These are phyloP conservation scores for Globisporangium takayamanum DNA, from an alignment of 352 stramenopile species.

Conservation along the genomic window DNA sequence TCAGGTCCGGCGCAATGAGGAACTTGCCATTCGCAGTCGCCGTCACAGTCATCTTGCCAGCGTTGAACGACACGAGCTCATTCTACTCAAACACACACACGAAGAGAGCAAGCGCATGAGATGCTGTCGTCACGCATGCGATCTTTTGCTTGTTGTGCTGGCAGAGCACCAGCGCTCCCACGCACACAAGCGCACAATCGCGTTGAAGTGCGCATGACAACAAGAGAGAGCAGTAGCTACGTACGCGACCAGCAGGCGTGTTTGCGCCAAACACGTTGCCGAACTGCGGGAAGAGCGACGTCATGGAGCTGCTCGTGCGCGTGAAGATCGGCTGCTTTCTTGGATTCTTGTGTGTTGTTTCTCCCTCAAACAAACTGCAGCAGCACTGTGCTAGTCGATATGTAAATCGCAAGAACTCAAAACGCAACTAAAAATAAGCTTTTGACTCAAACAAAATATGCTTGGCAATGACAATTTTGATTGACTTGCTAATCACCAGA, in stretches of 20 bases:
- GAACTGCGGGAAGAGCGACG: conserved; percentile 75
- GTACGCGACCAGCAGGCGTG: conserved; percentile 32
- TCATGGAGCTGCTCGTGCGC: conserved; percentile 17
- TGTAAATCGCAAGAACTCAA: no score
- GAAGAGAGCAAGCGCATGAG: not conserved
- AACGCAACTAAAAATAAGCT: no score
- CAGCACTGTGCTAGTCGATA: not conserved
- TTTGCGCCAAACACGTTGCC: conserved; percentile 77
- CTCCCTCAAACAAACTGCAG: not conserved
- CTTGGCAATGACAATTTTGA: no score
- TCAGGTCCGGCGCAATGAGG: conserved; percentile 80
- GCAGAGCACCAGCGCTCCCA: not conserved
- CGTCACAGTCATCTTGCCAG: conserved; percentile 84
- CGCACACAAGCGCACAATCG: not conserved
- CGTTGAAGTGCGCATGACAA: not conserved
- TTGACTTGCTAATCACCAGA: no score
- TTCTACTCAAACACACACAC: conserved; percentile 26
- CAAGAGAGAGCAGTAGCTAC: not conserved
- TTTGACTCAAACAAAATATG: no score
- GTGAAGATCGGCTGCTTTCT: conserved; percentile 8
- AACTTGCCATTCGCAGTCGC: conserved; percentile 81
- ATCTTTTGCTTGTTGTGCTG: not conserved
- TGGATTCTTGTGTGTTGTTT: conserved; percentile 7
- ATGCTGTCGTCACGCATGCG: not conserved
- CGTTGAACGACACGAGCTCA: conserved; percentile 88